These are phyloP conservation scores for Ophiostoma angusticollis DNA, from an alignment of 2,329 filamentous ascomycete species.

Conservation along the genomic window DNA sequence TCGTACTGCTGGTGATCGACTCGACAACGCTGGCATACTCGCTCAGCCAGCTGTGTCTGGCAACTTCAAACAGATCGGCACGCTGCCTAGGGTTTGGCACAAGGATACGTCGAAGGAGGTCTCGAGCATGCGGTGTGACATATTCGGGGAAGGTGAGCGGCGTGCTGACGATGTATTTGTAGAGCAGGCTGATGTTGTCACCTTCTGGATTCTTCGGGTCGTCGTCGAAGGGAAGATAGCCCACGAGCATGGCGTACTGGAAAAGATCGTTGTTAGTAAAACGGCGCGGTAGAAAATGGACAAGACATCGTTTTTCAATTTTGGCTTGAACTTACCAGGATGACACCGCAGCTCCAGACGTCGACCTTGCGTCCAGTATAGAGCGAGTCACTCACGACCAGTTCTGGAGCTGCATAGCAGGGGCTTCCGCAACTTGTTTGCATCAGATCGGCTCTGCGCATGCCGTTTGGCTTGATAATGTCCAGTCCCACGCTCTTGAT, in stretches of 20 bases:
- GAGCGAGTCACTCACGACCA: slow-evolving; percentile 92
- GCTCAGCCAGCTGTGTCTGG: slow-evolving; percentile 93
- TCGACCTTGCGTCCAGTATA: slow-evolving; percentile 98
- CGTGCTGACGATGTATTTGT: slow-evolving; percentile 98
- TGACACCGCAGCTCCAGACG: slow-evolving; percentile 98
- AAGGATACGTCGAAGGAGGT: slow-evolving; percentile 81
- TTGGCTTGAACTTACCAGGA: slow-evolving; percentile 67
- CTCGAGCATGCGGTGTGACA: slow-evolving; percentile 89
- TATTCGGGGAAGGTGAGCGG: slow-evolving; percentile 97
- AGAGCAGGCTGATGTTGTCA: slow-evolving; percentile 96
- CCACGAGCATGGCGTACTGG: slow-evolving; percentile 99
- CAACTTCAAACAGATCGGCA: slow-evolving; percentile 93
- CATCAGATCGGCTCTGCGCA: slow-evolving; percentile 87
- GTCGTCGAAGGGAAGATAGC: slow-evolving; percentile 94
- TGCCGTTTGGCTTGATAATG: slow-evolving; percentile 58
- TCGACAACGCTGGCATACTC: slow-evolving; percentile 95
- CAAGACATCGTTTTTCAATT: no score
- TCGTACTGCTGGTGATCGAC: slow-evolving; percentile 93
- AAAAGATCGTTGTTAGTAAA: slow-evolving; percentile 2
- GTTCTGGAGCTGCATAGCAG: slow-evolving; percentile 91
- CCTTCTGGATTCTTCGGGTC: slow-evolving; percentile 96
- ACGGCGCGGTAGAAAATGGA: not conserved
- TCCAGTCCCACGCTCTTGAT: slow-evolving; percentile 81
- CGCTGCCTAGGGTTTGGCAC: slow-evolving; percentile 91
- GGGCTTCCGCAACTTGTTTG: slow-evolving; percentile 97